Evolutionary conservation across 73 alveolate genomes (phyloP), one percentile per base, ranked within the genome.

Genomic region (Paramecium octaurelia): DNA sequence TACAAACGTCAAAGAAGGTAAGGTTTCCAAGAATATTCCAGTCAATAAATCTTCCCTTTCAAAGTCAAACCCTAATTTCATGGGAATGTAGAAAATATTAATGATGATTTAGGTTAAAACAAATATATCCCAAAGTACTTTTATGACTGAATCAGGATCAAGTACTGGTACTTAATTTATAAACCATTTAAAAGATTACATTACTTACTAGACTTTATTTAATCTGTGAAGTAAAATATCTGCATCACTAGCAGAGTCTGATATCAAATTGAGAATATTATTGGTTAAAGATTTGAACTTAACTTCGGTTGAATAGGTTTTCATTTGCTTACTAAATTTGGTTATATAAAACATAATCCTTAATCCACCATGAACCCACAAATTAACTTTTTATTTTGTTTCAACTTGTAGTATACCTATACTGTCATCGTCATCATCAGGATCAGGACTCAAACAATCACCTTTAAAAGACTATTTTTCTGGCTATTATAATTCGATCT

Each of bases 1-100:
- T 6, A 89, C 91, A 42, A 89, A 70, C 12, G 84, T 83, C 50
- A 83, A 89, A 16, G 88, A 70, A 11, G 94, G 94, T 6, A 80
- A 48, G 2, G 44, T 42, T 31, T 80, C 73, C 14, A 80, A 27
- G 24, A 80, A 80, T 20, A 80, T 35, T 2, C 38, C 20, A 6
- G 42, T 46, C 50, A 42, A 44, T 11, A 44, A 20, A 48, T 64
- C 73, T 80, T 80, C 91, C 4, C 29, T 80, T 3, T 80, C 46
- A 21, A 80, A 48, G 8, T 46, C 75, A 48, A 80, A 80, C 38
- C 91, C 91, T 23, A 80, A 35, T 48, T 80, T 80, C 91, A 80
- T 80, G 3, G 91, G 91, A 43, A 80, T 80, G n/a, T 44, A 80
- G 44, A 80, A 80, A 8, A 80, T 80, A 24, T 80, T 80, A 64